Conservation (phyloP, 163 green algal genomes). For the Chlamydomonas reinhardtii region DNA sequence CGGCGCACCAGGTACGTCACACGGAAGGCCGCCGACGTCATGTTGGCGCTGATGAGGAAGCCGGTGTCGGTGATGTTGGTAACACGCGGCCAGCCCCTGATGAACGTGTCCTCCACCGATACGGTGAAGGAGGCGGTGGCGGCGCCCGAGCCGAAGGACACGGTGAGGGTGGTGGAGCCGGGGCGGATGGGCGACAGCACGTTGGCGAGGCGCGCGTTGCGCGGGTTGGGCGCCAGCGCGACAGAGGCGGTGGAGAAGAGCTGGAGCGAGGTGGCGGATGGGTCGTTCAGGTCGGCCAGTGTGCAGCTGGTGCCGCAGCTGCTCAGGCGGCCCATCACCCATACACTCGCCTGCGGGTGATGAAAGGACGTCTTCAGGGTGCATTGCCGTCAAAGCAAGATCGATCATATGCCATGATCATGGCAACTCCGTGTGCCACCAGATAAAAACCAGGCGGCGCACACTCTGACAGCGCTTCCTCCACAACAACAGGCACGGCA, state of each 20-base stretch:
- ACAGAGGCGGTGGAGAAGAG: conserved; percentile 15
- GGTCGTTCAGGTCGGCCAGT: conserved; percentile 53
- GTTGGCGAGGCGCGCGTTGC: conserved; percentile 33
- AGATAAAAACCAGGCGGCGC: too few relatives aligned
- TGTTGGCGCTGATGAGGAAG: conserved; percentile 46
- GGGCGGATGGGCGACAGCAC: conserved; percentile 13
- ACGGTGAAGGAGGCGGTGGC: conserved; percentile 5
- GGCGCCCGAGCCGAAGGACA: conserved; percentile 28
- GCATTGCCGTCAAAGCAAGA: too few relatives aligned
- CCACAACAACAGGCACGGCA: too few relatives aligned
- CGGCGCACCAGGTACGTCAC: conserved; percentile 50
- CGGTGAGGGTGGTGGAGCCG: conserved; percentile 17
- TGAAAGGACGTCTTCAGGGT: too few relatives aligned
- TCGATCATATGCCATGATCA: too few relatives aligned
- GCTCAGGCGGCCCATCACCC: conserved; percentile 55
- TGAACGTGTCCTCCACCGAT: conserved; percentile 49
- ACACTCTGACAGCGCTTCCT: too few relatives aligned
- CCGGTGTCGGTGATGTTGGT: conserved; percentile 1
- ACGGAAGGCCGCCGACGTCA: conserved; percentile 46
- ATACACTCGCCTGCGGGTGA: conserved; percentile 51
- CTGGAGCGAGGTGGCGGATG: not conserved
- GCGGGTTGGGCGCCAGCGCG: conserved; percentile 19
- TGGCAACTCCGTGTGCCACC: too few relatives aligned
- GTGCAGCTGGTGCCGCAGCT: conserved; percentile 59
- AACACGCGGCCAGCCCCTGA: conserved; percentile 43